phyloP scores from a whole-genome alignment of 148 eudicot species.

The Spergularia bocconei region DNA sequence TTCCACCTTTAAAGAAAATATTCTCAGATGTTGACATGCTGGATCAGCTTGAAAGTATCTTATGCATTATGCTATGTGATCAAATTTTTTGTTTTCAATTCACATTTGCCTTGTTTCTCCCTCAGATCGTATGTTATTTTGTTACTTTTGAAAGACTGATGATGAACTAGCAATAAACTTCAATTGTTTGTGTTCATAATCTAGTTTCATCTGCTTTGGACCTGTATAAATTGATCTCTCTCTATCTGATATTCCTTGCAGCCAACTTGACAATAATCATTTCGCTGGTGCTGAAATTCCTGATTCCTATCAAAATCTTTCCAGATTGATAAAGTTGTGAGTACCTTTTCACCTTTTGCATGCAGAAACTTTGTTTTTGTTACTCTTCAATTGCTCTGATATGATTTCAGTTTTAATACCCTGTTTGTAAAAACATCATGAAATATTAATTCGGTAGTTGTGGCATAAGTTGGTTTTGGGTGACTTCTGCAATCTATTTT shows the following conservation, averaged over 20 bases:
- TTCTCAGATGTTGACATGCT: too few relatives aligned
- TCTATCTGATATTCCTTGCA: slow-evolving; percentile 28
- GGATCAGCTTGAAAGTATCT: background rate
- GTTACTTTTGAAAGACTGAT: background rate
- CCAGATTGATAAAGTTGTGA: slow-evolving; percentile 65
- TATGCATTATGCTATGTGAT: background rate
- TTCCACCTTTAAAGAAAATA: too few relatives aligned
- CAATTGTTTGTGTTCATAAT: background rate
- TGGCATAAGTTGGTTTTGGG: background rate
- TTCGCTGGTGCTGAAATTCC: slow-evolving; percentile 59
- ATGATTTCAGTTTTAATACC: background rate
- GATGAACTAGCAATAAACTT: background rate
- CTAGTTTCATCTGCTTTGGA: background rate
- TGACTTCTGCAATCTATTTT: background rate
- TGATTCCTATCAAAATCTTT: slow-evolving; percentile 53
- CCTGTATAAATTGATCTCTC: slow-evolving; percentile 11
- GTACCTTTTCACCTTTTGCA: slow-evolving; percentile 25
- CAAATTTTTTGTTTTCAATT: background rate
- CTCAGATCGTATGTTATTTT: background rate
- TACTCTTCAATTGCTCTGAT: background rate
- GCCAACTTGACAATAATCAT: slow-evolving; percentile 79
- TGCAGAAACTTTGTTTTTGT: background rate
- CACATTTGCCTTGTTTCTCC: background rate
- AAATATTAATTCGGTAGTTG: background rate
- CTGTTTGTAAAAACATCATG: background rate